Conservation (phyloP, 2,329 filamentous ascomycete species). For the Phialophora expanda region DNA sequence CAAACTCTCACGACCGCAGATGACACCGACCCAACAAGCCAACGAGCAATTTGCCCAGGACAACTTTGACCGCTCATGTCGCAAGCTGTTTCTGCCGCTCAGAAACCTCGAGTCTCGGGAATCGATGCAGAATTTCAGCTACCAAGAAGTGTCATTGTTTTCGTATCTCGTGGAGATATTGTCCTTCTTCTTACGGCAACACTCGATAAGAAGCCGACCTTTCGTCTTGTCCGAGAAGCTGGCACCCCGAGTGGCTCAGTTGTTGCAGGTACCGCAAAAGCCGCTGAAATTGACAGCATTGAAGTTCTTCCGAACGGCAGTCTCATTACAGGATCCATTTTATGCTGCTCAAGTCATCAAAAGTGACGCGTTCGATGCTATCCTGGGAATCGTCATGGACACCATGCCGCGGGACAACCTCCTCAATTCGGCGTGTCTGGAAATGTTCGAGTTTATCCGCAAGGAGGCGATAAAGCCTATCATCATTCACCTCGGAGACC, state of each 20-base stretch:
- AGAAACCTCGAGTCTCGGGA: conserved; percentile 70
- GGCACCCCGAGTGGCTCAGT: conserved; percentile 76
- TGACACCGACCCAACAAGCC: conserved; percentile 69
- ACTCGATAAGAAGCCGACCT: conserved; percentile 82
- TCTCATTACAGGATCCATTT: conserved; percentile 86
- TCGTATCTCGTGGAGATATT: conserved; percentile 90
- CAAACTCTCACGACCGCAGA: conserved; percentile 63
- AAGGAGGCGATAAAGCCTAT: conserved; percentile 80
- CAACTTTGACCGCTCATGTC: conserved; percentile 88
- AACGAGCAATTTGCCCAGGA: conserved; percentile 77
- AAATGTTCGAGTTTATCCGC: conserved; percentile 90
- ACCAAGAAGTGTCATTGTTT: conserved; percentile 87
- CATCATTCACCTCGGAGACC: conserved; percentile 81
- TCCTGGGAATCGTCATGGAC: conserved; percentile 80
- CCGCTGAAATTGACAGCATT: conserved; percentile 89
- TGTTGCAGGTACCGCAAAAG: conserved; percentile 84
- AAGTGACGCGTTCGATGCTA: conserved; percentile 74
- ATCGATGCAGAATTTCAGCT: conserved; percentile 71
- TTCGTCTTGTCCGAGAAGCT: conserved; percentile 84
- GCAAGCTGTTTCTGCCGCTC: conserved; percentile 83
- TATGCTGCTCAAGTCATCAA: conserved; percentile 85
- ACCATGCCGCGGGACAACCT: conserved; percentile 93
- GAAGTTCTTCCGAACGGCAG: conserved; percentile 88
- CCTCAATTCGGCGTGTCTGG: conserved; percentile 88
- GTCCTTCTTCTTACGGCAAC: conserved; percentile 90